Percentiles rank a stretch among this genome's conserved stretches.
phyloP scores from a whole-genome alignment of 495 filamentous ascomycete genomes.

The Aspergillus kassunensis region DNA sequence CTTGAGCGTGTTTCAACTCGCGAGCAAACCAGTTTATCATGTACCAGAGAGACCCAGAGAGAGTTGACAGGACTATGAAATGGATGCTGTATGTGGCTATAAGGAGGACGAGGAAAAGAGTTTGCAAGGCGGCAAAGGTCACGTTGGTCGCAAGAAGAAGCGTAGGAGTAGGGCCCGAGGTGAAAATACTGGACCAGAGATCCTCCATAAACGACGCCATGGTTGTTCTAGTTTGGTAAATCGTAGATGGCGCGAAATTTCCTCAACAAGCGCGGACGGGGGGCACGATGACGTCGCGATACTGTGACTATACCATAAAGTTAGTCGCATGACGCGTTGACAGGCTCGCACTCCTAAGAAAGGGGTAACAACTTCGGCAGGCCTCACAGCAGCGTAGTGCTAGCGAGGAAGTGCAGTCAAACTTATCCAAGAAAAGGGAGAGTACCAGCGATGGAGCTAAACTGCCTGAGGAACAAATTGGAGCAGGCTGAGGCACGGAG shows the following conservation, averaged over 20 bases:
- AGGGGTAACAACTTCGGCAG: too few relatives aligned
- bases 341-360: too few relatives aligned
- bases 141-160: conserved; percentile 87
- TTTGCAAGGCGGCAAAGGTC: conserved; percentile 79
- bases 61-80: conserved; percentile 72
- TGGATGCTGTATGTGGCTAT: conserved; percentile 82
- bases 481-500: neutral
- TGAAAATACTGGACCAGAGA: conserved; percentile 90
- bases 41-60: conserved; percentile 82
- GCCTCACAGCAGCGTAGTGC: too few relatives aligned
- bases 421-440: neutral
- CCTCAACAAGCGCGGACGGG: too few relatives aligned
- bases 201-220: conserved; percentile 82
- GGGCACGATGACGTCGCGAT: too few relatives aligned
- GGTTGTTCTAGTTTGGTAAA: neutral
- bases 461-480: neutral
- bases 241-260: neutral
- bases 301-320: too few relatives aligned
- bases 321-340: too few relatives aligned
- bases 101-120: conserved; percentile 71
- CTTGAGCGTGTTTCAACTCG: conserved; percentile 67
- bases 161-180: conserved; percentile 79
- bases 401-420: too few relatives aligned
- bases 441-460: neutral
- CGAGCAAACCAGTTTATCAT: conserved; percentile 94